These are phyloP conservation scores for Penicillium steckii DNA, from an alignment of 495 filamentous ascomycete genomes.

Conservation along the genomic window DNA sequence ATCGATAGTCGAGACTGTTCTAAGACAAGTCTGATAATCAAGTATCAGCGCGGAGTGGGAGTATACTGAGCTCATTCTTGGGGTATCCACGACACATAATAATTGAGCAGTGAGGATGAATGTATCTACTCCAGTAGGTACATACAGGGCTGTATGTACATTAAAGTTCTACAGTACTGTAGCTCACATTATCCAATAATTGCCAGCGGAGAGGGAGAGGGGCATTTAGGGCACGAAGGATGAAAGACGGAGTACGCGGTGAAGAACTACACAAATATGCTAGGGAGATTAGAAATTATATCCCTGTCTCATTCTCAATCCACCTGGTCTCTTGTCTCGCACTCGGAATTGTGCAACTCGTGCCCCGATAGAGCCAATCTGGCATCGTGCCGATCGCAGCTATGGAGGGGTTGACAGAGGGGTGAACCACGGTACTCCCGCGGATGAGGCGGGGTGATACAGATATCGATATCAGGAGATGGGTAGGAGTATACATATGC, in stretches of 20 bases:
- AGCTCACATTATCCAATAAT: no score
- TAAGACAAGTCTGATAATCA: no score
- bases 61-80: not conserved
- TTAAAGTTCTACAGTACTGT: no score
- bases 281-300: not conserved
- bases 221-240: no score
- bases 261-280: not conserved
- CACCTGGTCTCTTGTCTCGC: conserved; percentile 6
- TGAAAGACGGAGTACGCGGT: not conserved
- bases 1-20: conserved; percentile 13
- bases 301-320: conserved; percentile 26
- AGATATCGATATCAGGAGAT: not conserved
- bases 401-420: conserved; percentile 16
- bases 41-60: not conserved
- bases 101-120: no score
- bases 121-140: no score
- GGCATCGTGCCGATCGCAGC: conserved; percentile 17
- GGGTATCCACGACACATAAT: no score
- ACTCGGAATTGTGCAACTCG: conserved; percentile 18
- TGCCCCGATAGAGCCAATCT: conserved; percentile 10
- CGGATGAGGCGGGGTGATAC: conserved; percentile 2
- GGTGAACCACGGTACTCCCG: conserved; percentile 20
- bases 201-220: no score
- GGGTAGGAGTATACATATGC: not conserved
- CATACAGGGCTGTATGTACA: no score